Evolutionary conservation across 1,284 basidiomycete species (phyloP), one percentile per base, ranked within the genome.

Genomic region (Omphalotus olearius): DNA sequence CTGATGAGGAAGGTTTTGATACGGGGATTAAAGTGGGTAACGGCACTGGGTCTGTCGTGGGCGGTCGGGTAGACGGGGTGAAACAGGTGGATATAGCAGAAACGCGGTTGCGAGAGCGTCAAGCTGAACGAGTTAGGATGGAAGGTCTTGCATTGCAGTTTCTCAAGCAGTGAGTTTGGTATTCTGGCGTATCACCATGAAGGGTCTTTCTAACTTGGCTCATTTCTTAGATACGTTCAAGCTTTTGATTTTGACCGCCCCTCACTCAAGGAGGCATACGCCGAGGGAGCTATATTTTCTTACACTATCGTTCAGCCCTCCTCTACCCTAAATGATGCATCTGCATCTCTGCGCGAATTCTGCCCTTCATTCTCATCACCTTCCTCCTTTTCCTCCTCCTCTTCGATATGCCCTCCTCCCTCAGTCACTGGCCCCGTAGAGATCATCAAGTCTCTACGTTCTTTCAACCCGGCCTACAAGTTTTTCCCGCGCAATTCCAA

Each of bases 201-300:
- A n/a, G n/a, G 23, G 23, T 23, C 23, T 9, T 44, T 17, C 42
- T 36, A 16, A 23, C 14, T 25, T 38, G 33, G 41, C 23, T 36
- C n/a, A 10, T n/a, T 35, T 44, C 9, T 14, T 11, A 51, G 49
- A 10, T 51, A 44, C 23, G 36, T 51, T 18, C 20, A 20, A 16
- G 20, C 13, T 10, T 51, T 51, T 36, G 49, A 51, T 35, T 13
- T 37, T 30, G 49, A 51, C 16, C 49, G 49, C 20, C 20, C 40
- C 9, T 3, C n/a, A 16, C 49, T 51, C 4, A 33, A 25, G 16
- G 35, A 43, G 28, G 49, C 49, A 13, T 51, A 51, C 20, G n/a
- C 41, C 25, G 35, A 45, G 20, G 38, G n/a, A 18, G 40, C 41
- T 33, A 51, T 45, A 9, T 43, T 51, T 14, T 51, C 49, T 10